Percentiles rank a stretch among this genome's conserved stretches.
Conservation (phyloP, 2,329 filamentous ascomycete genomes). For the Exophiala sideris region DNA sequence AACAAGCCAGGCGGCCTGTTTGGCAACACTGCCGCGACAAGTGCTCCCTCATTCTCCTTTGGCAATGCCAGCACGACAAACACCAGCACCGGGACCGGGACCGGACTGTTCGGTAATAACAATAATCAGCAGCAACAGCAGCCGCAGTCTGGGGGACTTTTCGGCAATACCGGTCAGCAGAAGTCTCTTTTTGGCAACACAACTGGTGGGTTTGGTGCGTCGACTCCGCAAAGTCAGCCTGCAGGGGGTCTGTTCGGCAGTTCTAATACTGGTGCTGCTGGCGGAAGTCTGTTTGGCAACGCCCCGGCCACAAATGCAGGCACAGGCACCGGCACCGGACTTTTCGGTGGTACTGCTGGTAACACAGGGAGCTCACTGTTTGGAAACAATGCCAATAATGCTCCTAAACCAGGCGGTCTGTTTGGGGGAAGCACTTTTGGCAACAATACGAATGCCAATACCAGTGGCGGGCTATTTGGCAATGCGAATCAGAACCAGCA, state of each 20-base stretch:
- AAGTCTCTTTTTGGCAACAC: constrained; percentile 29
- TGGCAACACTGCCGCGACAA: constrained; percentile 30
- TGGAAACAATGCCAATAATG: constrained; percentile 50
- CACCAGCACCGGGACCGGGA: constrained; percentile 27
- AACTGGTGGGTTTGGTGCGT: constrained; percentile 41
- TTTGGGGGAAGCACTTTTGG: constrained; percentile 36
- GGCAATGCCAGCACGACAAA: constrained; percentile 31
- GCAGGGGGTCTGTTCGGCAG: constrained; percentile 47
- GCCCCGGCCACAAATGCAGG: constrained; percentile 28
- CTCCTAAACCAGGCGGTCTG: constrained; percentile 44
- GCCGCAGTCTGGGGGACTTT: constrained; percentile 40
- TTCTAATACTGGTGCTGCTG: constrained; percentile 29
- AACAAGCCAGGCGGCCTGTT: constrained; percentile 45
- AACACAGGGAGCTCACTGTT: constrained; percentile 39
- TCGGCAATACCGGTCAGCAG: constrained; percentile 36
- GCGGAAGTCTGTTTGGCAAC: constrained; percentile 29
- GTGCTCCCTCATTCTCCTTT: constrained; percentile 33
- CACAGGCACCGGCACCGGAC: constrained; percentile 41
- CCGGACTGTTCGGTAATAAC: constrained; percentile 22
- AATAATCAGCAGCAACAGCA: constrained; percentile 30
- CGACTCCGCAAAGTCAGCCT: constrained; percentile 40
- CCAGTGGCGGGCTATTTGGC: constrained; percentile 42
- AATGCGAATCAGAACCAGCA: constrained; percentile 34
- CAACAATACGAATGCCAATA: constrained; percentile 11
- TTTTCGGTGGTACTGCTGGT: constrained; percentile 21